A percentile compares a stretch with the other conserved stretches of the same genome.
Conservation (phyloP, 306 rosid species). For the Sicyos baderoa region DNA sequence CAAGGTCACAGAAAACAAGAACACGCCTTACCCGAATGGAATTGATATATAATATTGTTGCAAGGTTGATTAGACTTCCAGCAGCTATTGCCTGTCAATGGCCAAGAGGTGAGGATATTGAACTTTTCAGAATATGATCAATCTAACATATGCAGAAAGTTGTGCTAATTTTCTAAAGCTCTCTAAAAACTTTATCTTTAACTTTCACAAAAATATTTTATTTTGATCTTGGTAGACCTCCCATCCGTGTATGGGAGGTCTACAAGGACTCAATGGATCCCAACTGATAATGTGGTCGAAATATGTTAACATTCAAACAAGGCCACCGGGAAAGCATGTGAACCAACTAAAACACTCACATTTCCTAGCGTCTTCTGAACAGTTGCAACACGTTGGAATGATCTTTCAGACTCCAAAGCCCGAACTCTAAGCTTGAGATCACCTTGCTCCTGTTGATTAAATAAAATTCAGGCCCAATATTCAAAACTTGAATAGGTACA, state of each 20-base stretch:
- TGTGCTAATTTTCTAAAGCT: not conserved
- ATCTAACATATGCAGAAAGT: slow-evolving; percentile 10
- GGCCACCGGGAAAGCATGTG: not conserved
- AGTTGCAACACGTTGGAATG: slow-evolving; percentile 90
- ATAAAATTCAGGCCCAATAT: slow-evolving; percentile 16
- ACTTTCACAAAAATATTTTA: not conserved
- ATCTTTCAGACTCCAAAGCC: slow-evolving; percentile 91
- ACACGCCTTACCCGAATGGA: slow-evolving; percentile 57
- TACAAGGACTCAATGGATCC: not conserved
- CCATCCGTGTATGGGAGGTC: not conserved
- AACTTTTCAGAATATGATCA: slow-evolving; percentile 22
- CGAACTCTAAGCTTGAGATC: slow-evolving; percentile 95
- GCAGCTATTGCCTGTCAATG: slow-evolving; percentile 77
- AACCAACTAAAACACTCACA: slow-evolving; percentile 46
- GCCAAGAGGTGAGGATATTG: slow-evolving; percentile 19
- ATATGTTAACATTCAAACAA: not conserved
- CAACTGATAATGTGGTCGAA: not conserved
- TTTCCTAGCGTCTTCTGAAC: slow-evolving; percentile 82
- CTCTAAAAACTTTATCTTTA: not conserved
- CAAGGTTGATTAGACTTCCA: slow-evolving; percentile 94
- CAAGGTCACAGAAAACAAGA: slow-evolving; percentile 15
- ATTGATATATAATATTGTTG: slow-evolving; percentile 69
- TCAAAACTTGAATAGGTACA: slow-evolving; percentile 21
- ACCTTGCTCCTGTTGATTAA: slow-evolving; percentile 81
- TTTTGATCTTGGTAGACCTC: slow-evolving; percentile 6